These are phyloP conservation scores for Leucosporidium yakuticum DNA, from an alignment of 768 basidiomycete species.

Conservation along the genomic window DNA sequence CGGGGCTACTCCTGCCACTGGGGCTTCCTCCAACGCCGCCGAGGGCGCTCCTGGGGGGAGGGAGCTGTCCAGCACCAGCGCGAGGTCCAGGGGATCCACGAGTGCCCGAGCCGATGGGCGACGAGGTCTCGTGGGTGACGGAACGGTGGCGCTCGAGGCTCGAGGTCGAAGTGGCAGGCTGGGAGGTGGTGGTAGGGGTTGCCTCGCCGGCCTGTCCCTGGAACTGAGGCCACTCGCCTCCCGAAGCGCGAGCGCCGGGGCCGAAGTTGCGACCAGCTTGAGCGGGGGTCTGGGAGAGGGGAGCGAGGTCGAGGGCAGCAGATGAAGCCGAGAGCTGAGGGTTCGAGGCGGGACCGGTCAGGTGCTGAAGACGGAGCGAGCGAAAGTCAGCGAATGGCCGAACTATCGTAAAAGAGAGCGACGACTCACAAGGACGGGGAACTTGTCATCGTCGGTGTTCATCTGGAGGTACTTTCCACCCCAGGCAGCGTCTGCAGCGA, in stretches of 20 bases:
- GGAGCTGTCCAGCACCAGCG: slow-evolving; percentile 21
- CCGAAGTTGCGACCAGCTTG: slow-evolving; percentile 47
- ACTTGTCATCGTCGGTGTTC: slow-evolving; percentile 72
- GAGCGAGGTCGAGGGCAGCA: slow-evolving; percentile 86
- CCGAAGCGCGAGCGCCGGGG: slow-evolving; percentile 39
- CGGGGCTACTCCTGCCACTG: neutral
- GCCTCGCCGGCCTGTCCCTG: slow-evolving; percentile 10
- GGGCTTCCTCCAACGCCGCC: neutral
- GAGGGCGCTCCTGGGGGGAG: slow-evolving; percentile 5
- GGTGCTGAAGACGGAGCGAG: slow-evolving; percentile 23
- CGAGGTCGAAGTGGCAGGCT: slow-evolving; percentile 3
- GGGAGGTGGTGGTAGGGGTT: slow-evolving; percentile 12
- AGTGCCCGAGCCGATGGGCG: slow-evolving; percentile 8
- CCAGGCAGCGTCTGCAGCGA: slow-evolving; percentile 70
- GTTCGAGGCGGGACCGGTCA: slow-evolving; percentile 1
- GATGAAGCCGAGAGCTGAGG: slow-evolving; percentile 73
- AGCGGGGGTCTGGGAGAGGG: slow-evolving; percentile 73
- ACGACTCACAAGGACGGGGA: slow-evolving; percentile 46
- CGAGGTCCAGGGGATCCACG: slow-evolving; percentile 9
- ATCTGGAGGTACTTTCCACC: slow-evolving; percentile 66
- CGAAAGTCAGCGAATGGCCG: slow-evolving; percentile 16
- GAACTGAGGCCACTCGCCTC: slow-evolving; percentile 91
- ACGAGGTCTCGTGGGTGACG: slow-evolving; percentile 9
- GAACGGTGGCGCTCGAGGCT: slow-evolving; percentile 12
- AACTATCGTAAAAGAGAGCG: slow-evolving; percentile 57